Evolutionary conservation across 2,329 filamentous ascomycete species (phyloP).

Genomic region (Meredithiella fracta): DNA sequence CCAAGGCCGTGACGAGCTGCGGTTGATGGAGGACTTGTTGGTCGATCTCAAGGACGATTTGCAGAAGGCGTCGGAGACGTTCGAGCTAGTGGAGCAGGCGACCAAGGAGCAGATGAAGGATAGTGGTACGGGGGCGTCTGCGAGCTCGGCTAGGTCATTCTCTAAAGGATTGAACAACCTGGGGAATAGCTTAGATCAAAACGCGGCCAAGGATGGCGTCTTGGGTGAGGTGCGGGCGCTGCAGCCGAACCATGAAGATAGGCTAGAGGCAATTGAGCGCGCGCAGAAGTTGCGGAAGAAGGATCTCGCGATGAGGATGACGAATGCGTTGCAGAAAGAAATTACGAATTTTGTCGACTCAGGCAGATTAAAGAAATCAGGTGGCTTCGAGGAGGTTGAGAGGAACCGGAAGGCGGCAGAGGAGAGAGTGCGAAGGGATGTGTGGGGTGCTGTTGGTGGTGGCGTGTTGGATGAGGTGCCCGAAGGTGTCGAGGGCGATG

Average conservation of each 20-base stretch:
- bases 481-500: neutral
- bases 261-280: conserved; percentile 91
- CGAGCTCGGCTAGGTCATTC: conserved; percentile 37
- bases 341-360: conserved; percentile 72
- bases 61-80: conserved; percentile 85
- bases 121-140: conserved; percentile 34
- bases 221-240: conserved; percentile 85
- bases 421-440: conserved; percentile 68
- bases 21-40: conserved; percentile 88
- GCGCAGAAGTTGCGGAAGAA: conserved; percentile 82
- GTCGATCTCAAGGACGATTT: conserved; percentile 86
- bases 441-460: conserved; percentile 39
- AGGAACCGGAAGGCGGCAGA: conserved; percentile 70
- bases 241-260: conserved; percentile 83
- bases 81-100: conserved; percentile 87
- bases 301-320: conserved; percentile 63
- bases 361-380: conserved; percentile 87
- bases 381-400: conserved; percentile 88
- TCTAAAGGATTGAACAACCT: conserved; percentile 37
- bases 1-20: conserved; percentile 84
- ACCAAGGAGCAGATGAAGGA: conserved; percentile 95
- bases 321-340: conserved; percentile 69
- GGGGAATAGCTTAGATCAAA: conserved; percentile 48
- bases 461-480: conserved; percentile 24
- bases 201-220: conserved; percentile 75